Conservation (phyloP, 108 stramenopile genomes). For the Chaetoceros tenuissimus region DNA sequence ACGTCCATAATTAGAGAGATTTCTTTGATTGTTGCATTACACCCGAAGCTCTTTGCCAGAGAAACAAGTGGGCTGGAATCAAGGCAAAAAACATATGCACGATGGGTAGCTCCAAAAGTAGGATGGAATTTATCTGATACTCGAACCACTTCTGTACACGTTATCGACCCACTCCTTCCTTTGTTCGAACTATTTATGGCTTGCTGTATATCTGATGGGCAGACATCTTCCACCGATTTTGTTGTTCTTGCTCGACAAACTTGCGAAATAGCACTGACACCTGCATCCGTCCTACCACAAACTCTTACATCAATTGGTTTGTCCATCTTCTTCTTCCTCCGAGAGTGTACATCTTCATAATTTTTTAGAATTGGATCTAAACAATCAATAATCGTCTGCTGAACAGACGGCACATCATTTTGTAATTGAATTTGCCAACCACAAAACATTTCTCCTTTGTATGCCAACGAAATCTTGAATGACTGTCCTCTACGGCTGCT, state of each 20-base stretch:
- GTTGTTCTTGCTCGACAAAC: slow-evolving; percentile 56
- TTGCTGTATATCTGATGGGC: slow-evolving; percentile 2
- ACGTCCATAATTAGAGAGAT: slow-evolving; percentile 25
- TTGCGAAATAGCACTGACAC: slow-evolving; percentile 63
- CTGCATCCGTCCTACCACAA: slow-evolving; percentile 69
- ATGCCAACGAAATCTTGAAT: slow-evolving; percentile 51
- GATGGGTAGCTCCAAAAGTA: slow-evolving; percentile 49
- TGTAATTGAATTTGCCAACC: slow-evolving; percentile 73
- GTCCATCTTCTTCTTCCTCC: neutral
- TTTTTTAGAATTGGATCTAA: slow-evolving; percentile 22
- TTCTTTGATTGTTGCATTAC: neutral
- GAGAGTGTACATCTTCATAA: neutral
- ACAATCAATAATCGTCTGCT: slow-evolving; percentile 47
- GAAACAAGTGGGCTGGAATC: slow-evolving; percentile 17
- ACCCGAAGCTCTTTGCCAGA: neutral
- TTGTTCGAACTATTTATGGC: neutral
- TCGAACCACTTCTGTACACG: slow-evolving; percentile 17
- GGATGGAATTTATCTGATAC: slow-evolving; percentile 54
- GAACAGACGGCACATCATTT: slow-evolving; percentile 45
- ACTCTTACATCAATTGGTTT: slow-evolving; percentile 49
- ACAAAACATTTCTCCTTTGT: slow-evolving; percentile 62
- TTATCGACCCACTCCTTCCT: neutral
- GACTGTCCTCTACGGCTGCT: slow-evolving; percentile 19
- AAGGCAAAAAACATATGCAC: slow-evolving; percentile 64
- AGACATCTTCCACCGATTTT: slow-evolving; percentile 2